A percentile compares a stretch with the other conserved stretches of the same genome.
phyloP scores from a whole-genome alignment of 129 eudicot species.

The Helichrysum umbraculigerum region DNA sequence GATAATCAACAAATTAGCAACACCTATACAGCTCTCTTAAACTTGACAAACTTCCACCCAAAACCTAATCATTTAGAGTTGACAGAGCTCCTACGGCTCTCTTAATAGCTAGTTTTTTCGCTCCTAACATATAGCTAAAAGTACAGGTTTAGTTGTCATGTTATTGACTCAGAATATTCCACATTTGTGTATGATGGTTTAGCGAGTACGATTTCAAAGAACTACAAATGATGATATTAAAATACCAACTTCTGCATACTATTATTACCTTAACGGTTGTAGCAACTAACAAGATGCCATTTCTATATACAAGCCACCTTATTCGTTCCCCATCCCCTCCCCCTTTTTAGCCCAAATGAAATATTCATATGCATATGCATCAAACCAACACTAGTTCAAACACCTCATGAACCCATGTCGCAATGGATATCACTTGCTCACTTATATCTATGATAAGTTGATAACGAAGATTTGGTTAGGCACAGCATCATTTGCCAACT shows the following conservation, averaged over 20 bases:
- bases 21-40: background rate
- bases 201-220: background rate
- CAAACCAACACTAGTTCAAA: background rate
- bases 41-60: background rate
- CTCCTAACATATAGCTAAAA: background rate
- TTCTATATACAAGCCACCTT: background rate
- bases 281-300: too few species aligned
- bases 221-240: background rate
- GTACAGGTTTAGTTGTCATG: background rate
- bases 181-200: background rate
- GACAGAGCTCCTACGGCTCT: too few species aligned
- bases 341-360: background rate
- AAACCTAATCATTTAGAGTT: too few species aligned
- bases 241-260: background rate
- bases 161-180: background rate
- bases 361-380: background rate
- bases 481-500: background rate
- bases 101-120: background rate
- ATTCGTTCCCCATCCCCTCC: background rate
- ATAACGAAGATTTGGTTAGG: too few species aligned
- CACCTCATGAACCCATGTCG: background rate
- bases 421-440: background rate
- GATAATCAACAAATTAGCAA: background rate
- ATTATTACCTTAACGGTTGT: too few species aligned
- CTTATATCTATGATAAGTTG: background rate